Base-by-base conservation (phyloP, 2,329 filamentous ascomycete species). In the Clathrospora elynae region DNA sequence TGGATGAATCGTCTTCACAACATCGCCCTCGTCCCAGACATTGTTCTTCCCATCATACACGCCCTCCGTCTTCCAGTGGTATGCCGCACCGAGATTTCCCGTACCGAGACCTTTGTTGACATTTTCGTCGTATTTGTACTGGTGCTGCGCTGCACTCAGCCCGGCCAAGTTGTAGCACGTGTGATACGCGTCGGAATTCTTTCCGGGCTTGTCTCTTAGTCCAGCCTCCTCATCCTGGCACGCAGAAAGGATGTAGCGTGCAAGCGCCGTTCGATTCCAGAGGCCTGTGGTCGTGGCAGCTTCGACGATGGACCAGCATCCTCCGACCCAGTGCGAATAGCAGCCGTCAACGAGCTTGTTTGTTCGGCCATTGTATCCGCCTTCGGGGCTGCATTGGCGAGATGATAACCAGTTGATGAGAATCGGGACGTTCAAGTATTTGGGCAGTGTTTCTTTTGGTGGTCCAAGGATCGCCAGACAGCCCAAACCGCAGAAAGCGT, bases 321-420 rank as follows among this genome's bases (percentile, higher is more conserved):
- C 88, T 40, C 93, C 93, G 22, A 96, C 87, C 93, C 93, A 99
- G 72, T 96, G 92, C 67, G 89, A 95, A 75, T 99, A 99, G 74
- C 93, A 99, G 31, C 92, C 93, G 70, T 99, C 93, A 20, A 97
- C 93, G 20, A 99, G 80, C 74, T 99, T 99, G 78, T 97, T 97
- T 18, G 92, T 96, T 57, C 93, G 86, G 49, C 93, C 93, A 26
- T 89, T 87, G 65, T 96, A 91, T 23, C 93, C 93, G 53, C 91
- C 91, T 70, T 97, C 93, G 3, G 92, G 93, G 19, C 85, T 84
- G 68, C 92, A 88, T 71, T 99, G 93, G 46, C 90, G 85, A 30
- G 88, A 84, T 6, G 90, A 92, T 25, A 99, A 81, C 90, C 93
- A 99, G 47, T 86, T 84, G 33, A 93, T 79, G 39, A 99, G 79